Percentiles rank a stretch among this genome's conserved stretches.
phyloP scores from a whole-genome alignment of 192 early-diverging fungal genomes.

The Funneliformis geosporum region DNA sequence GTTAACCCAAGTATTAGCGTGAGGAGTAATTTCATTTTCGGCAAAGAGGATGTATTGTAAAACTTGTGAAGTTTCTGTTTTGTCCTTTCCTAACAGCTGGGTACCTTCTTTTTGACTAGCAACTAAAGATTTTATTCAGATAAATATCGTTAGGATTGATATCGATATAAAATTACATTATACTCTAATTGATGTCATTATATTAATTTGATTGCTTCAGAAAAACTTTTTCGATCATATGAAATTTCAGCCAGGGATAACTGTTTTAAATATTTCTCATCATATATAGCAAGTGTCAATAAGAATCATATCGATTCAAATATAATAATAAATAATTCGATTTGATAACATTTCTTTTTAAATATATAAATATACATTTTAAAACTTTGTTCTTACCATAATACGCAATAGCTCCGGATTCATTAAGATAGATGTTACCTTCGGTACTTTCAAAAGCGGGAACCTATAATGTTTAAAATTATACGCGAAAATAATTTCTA shows the following conservation, averaged over 20 bases:
- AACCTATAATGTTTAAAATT: conserved; percentile 43
- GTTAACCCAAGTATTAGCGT: conserved; percentile 44
- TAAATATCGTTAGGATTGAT: neutral
- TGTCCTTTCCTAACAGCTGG: conserved; percentile 59
- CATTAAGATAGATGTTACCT: conserved; percentile 62
- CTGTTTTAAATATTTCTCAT: conserved; percentile 51
- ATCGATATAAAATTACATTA: neutral
- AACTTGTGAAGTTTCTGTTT: conserved; percentile 62
- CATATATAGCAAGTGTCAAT: conserved; percentile 31
- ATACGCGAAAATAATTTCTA: neutral
- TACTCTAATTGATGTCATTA: neutral
- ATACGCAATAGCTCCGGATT: conserved; percentile 91
- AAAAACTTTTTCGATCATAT: neutral
- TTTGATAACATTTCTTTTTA: neutral
- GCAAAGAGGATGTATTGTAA: conserved; percentile 65
- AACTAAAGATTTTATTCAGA: conserved; percentile 35
- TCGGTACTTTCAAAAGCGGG: conserved; percentile 86
- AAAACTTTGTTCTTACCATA: conserved; percentile 61
- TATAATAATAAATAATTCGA: too few relatives aligned
- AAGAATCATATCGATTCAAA: too few relatives aligned
- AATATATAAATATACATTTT: neutral
- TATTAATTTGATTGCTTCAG: neutral
- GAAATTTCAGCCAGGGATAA: conserved; percentile 52
- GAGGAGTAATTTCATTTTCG: conserved; percentile 54
- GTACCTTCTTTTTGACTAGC: conserved; percentile 50